Evolutionary conservation across 768 basidiomycete genomes (phyloP), one percentile per base, ranked within the genome.

Genomic region (Panaeolus papilionaceus): DNA sequence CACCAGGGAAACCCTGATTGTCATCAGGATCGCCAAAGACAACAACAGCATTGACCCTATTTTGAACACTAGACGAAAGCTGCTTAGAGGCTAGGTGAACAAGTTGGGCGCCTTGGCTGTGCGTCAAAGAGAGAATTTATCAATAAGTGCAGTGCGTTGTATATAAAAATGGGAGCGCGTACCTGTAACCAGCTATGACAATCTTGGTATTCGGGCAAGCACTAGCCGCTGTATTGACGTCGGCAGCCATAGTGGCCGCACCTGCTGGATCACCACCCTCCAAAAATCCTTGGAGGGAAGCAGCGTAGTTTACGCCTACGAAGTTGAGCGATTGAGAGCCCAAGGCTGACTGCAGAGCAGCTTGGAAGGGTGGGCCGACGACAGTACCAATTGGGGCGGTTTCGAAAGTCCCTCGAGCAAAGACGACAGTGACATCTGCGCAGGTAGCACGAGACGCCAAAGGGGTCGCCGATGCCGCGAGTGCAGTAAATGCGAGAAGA

Each of bases 381-480:
- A 80, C 67, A 10, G 71, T 69, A 10, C 81, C 81, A 38, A 82
- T 76, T 7, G 78, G 77, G 9, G 73, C 72, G 7, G 69, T 3
- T 58, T 82, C 82, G 4, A 63, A 67, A 0, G 81, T 82, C 6
- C 82, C 81, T 10, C 81, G 77, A 61, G 81, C 81, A 45, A 80
- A 81, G 61, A 79, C 71, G 23, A 80, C 80, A 5, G 76, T 74
- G 38, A 80, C 79, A 44, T 77, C 77, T 14, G 77, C 69, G 62
- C 78, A 80, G 16, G 70, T 63, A 49, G 73, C 73, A 37, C 75
- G 74, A 16, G 66, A 67, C 7, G 67, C 68, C 47, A 51, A 26
- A 23, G 47, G 47, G n/a, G 47, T 51, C 18, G 47, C 47, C 8
- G 75, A 75, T 7, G 71, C 62, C 18, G 76, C 74, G 1, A 73